Evolutionary conservation across 192 early-diverging fungal species (phyloP).

Genomic region (Backusella psychrophila): DNA sequence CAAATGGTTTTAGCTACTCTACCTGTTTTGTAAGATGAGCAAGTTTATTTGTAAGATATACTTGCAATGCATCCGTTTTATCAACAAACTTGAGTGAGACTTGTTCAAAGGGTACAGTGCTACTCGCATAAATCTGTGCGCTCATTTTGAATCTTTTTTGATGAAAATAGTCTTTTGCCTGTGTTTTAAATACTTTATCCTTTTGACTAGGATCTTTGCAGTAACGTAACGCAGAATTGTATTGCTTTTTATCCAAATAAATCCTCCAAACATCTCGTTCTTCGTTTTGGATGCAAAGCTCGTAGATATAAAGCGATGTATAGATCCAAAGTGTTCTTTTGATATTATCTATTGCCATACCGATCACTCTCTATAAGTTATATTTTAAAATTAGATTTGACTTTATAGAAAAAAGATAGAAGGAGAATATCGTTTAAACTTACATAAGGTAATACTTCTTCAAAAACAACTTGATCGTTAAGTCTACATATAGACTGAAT

Average conservation of each 20-base stretch:
- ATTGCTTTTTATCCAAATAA: conserved; percentile 78
- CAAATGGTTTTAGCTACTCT: neutral
- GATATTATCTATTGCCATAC: conserved; percentile 69
- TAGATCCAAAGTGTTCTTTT: conserved; percentile 92
- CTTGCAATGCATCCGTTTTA: conserved; percentile 62
- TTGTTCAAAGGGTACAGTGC: conserved; percentile 83
- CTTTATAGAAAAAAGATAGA: neutral
- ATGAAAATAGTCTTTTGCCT: conserved; percentile 86
- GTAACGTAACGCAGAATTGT: conserved; percentile 77
- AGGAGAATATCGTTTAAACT: neutral
- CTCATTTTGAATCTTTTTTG: conserved; percentile 69
- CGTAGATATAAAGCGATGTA: conserved; percentile 77
- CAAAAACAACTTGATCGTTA: conserved; percentile 80
- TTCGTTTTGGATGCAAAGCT: conserved; percentile 90
- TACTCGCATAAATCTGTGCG: conserved; percentile 86
- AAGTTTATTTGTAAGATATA: conserved; percentile 79
- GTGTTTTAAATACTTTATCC: conserved; percentile 76
- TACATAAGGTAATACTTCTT: conserved; percentile 76
- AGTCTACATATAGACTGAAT: conserved; percentile 77
- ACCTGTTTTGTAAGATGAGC: conserved; percentile 63
- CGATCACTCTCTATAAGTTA: conserved; percentile 50
- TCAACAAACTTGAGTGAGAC: conserved; percentile 82
- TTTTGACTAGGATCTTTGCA: conserved; percentile 73
- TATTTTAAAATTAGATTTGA: neutral
- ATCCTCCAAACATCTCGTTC: conserved; percentile 94